Percentiles rank a stretch among this genome's conserved stretches.
Conservation (phyloP, 768 basidiomycete genomes). For the Russula sp. region DNA sequence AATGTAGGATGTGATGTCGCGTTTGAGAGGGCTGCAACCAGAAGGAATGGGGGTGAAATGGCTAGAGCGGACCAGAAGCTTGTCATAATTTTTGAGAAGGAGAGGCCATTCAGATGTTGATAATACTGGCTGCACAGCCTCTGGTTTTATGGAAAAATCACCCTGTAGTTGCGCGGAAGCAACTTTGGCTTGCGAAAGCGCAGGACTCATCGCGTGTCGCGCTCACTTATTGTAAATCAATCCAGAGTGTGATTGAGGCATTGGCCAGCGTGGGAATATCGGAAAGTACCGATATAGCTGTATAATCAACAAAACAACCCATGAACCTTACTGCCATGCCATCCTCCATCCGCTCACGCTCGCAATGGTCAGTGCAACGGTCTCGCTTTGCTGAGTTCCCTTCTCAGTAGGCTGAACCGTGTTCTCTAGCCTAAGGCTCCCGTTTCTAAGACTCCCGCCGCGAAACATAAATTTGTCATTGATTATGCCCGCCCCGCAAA, state of each 20-base stretch:
- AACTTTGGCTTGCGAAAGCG: conserved; percentile 57
- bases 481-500: conserved; percentile 80
- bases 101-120: conserved; percentile 98
- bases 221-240: too few relatives aligned
- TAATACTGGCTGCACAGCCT: conserved; percentile 61
- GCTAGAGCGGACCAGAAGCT: conserved; percentile 85
- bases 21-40: conserved; percentile 90
- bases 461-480: conserved; percentile 74
- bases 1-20: conserved; percentile 86
- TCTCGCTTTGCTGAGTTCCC: conserved; percentile 82
- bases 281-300: conserved; percentile 30
- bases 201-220: conserved; percentile 36
- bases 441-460: conserved; percentile 41
- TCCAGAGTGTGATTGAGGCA: not conserved
- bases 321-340: not conserved
- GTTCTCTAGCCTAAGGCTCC: conserved; percentile 50
- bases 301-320: conserved; percentile 37
- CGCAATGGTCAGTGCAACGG: conserved; percentile 57
- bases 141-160: conserved; percentile 78
- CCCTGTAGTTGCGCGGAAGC: conserved; percentile 66
- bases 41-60: conserved; percentile 98
- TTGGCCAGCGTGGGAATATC: not conserved
- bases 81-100: conserved; percentile 98
- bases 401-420: conserved; percentile 85
- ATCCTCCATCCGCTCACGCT: conserved; percentile 29